Evolutionary conservation across 352 stramenopile species (phyloP), one percentile per base, ranked within the genome.

Genomic region (Elongisporangium anandrum): DNA sequence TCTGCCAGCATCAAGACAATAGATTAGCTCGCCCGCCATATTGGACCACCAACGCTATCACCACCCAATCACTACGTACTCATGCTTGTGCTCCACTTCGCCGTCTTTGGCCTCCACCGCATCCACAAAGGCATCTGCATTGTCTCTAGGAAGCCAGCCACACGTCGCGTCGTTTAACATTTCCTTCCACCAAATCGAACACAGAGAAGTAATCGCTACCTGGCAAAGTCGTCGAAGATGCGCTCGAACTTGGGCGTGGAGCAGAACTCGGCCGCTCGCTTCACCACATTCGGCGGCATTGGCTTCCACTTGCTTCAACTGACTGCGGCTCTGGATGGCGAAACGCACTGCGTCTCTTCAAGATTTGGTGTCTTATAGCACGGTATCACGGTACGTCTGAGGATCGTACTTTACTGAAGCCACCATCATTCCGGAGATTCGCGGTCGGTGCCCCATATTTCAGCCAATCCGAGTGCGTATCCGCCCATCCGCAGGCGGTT

Each of bases 1-100:
- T 58, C 79, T 82, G 26, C 19, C 0, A 15, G 17, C 17, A 57
- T 23, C 24, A 38, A 59, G 20, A 45, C 15, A 26, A n/a, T n/a
- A n/a, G n/a, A n/a, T n/a, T n/a, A n/a, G n/a, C n/a, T n/a, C n/a
- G n/a, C n/a, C n/a, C n/a, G n/a, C n/a, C n/a, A n/a, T n/a, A n/a
- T n/a, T n/a, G n/a, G n/a, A n/a, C n/a, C n/a, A n/a, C n/a, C n/a
- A n/a, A 47, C 26, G 2, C 47, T 26, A 9, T 23, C 4, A n/a
- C 47, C n/a, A 55, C n/a, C 0, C 23, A 22, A 21, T 45, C 20
- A 7, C 26, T 10, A 22, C 64, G 21, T 60, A 90, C 79, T 90
- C 80, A 65, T 90, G 80, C 48, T 92, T 92, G 66, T 92, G 80
- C 65, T 91, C 79, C 2, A 81, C 70, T 41, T 93, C 83, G 39